Conservation (phyloP, 345 rosid genomes). For the Combretum micranthum region DNA sequence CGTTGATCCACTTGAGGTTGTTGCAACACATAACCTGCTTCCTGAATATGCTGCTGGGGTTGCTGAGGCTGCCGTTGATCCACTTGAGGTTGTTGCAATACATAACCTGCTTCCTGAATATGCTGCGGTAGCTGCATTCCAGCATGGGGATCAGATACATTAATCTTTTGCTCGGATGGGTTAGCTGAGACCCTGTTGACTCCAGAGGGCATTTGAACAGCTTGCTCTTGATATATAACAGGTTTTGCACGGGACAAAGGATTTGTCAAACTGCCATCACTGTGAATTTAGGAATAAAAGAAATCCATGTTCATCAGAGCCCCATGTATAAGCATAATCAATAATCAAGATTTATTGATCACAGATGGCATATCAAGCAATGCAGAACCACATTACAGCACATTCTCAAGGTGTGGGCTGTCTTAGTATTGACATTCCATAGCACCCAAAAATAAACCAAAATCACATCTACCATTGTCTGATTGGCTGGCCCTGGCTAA, state of each 20-base stretch:
- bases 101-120: slow-evolving; percentile 38
- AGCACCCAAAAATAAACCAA: too few relatives aligned
- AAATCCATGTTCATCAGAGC: slow-evolving; percentile 2
- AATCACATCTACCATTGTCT: too few relatives aligned
- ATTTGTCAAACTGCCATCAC: slow-evolving; percentile 75
- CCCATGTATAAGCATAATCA: not conserved
- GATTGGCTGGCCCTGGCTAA: too few relatives aligned
- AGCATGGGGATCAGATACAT: slow-evolving; percentile 44
- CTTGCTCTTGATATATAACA: slow-evolving; percentile 55
- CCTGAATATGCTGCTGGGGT: slow-evolving; percentile 22
- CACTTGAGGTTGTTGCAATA: slow-evolving; percentile 38
- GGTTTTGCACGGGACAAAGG: slow-evolving; percentile 55
- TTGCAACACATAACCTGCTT: slow-evolving; percentile 48
- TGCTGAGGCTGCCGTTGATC: slow-evolving; percentile 49
- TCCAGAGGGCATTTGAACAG: slow-evolving; percentile 57
- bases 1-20: slow-evolving; percentile 44
- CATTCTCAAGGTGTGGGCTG: not conserved
- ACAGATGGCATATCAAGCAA: not conserved
- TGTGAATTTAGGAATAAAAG: slow-evolving; percentile 19
- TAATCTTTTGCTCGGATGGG: slow-evolving; percentile 47
- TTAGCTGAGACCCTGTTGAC: slow-evolving; percentile 34
- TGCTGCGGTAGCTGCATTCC: slow-evolving; percentile 33
- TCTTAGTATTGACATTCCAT: too few relatives aligned
- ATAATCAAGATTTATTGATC: not conserved
- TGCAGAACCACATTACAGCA: not conserved